A percentile compares a stretch with the other conserved stretches of the same genome.
Evolutionary conservation across 2,329 filamentous ascomycete species (phyloP).

Genomic region (Davidsoniella eucalypti): DNA sequence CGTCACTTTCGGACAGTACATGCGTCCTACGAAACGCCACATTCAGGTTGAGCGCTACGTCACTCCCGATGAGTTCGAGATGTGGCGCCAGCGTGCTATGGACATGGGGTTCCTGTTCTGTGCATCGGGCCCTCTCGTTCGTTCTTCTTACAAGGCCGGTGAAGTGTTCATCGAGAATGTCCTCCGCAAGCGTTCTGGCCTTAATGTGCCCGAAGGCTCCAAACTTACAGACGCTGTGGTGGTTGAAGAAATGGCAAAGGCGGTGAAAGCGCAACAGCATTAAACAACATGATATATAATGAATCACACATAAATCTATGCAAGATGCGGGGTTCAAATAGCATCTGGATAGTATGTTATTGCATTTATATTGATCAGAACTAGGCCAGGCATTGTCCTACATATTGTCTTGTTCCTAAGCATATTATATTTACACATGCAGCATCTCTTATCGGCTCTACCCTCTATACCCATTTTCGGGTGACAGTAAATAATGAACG

Average conservation of each 20-base stretch:
- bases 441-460: too few relatives aligned
- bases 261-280: neutral
- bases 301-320: too few relatives aligned
- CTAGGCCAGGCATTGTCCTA: too few relatives aligned
- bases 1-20: slow-evolving; percentile 98
- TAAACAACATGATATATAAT: too few relatives aligned
- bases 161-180: slow-evolving; percentile 99
- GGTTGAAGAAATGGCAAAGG: slow-evolving; percentile 19
- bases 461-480: too few relatives aligned
- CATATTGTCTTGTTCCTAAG: too few relatives aligned
- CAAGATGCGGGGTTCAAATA: too few relatives aligned
- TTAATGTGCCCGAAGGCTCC: slow-evolving; percentile 15
- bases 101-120: slow-evolving; percentile 96
- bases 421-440: too few relatives aligned
- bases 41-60: slow-evolving; percentile 95
- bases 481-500: too few relatives aligned
- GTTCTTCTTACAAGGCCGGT: slow-evolving; percentile 93
- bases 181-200: slow-evolving; percentile 54
- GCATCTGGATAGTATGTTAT: too few relatives aligned
- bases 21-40: slow-evolving; percentile 95
- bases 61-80: slow-evolving; percentile 76
- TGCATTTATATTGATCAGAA: too few relatives aligned
- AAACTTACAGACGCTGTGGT: slow-evolving; percentile 26
- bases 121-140: slow-evolving; percentile 79
- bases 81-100: slow-evolving; percentile 76